Percentiles rank a stretch among this genome's conserved stretches.
phyloP scores from a whole-genome alignment of 495 filamentous ascomycete species.

The Aspergillus heteromorphus region DNA sequence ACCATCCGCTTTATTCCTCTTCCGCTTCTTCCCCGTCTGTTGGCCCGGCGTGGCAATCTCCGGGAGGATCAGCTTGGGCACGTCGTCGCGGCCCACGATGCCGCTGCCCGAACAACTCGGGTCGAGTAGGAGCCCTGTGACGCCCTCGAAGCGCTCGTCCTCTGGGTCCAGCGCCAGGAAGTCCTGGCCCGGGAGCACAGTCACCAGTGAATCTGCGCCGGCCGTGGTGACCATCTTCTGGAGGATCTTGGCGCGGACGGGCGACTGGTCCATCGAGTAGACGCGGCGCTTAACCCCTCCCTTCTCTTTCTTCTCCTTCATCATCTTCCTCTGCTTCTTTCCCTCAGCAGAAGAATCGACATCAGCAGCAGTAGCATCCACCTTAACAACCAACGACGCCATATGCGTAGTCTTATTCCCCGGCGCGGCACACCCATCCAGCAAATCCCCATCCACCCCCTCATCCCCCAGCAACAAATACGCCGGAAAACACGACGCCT shows the following conservation, averaged over 20 bases:
- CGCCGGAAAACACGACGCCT: slow-evolving; percentile 93
- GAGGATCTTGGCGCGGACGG: slow-evolving; percentile 59
- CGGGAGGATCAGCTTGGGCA: slow-evolving; percentile 53
- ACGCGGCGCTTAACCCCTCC: slow-evolving; percentile 24
- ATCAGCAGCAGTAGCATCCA: no score
- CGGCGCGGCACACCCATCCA: slow-evolving; percentile 90
- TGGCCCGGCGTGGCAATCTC: slow-evolving; percentile 13
- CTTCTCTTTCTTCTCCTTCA: neutral
- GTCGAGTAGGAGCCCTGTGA: slow-evolving; percentile 76
- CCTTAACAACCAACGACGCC: slow-evolving; percentile 59
- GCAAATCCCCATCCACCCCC: slow-evolving; percentile 57
- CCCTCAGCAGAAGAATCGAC: no score
- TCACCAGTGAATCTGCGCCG: slow-evolving; percentile 58
- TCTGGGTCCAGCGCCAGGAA: slow-evolving; percentile 70
- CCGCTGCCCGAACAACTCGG: slow-evolving; percentile 93
- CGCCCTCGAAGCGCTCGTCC: slow-evolving; percentile 46
- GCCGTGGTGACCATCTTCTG: slow-evolving; percentile 78
- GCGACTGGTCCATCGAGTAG: slow-evolving; percentile 41
- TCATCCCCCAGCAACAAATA: slow-evolving; percentile 60
- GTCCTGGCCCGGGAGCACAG: slow-evolving; percentile 65
- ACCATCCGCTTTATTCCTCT: slow-evolving; percentile 37
- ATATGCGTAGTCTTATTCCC: slow-evolving; percentile 98
- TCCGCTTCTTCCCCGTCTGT: slow-evolving; percentile 26
- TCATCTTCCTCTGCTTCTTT: no score
- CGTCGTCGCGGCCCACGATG: slow-evolving; percentile 81